These are phyloP conservation scores for Amylostereum areolatum DNA, from an alignment of 1,284 basidiomycete genomes.

Conservation along the genomic window DNA sequence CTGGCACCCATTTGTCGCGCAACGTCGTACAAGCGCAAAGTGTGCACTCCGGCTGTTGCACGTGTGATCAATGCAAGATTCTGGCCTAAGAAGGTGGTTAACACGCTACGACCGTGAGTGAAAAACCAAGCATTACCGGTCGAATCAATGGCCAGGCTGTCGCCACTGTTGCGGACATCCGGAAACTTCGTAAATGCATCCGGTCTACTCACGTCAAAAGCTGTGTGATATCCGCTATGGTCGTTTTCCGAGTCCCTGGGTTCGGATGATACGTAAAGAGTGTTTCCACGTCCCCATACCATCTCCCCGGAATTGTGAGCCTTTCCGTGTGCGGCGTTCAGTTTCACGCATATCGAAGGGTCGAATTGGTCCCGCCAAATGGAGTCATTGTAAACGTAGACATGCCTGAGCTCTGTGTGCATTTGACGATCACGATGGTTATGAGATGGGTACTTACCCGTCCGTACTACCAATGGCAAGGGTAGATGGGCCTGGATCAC, in stretches of 20 bases:
- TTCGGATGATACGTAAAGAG: conserved; percentile 58
- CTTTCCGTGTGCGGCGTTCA: conserved; percentile 10
- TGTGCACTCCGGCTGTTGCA: conserved; percentile 24
- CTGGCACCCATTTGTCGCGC: conserved; percentile 18
- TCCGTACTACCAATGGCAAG: not conserved
- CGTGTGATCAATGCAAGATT: conserved; percentile 31
- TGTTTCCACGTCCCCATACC: conserved; percentile 44
- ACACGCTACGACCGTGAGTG: not conserved
- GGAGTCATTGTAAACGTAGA: conserved; percentile 23
- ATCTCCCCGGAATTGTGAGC: conserved; percentile 39
- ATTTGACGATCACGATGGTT: not conserved
- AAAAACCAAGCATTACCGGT: conserved; percentile 28
- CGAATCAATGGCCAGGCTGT: conserved; percentile 40
- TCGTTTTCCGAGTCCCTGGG: conserved; percentile 23
- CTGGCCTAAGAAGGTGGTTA: conserved; percentile 6
- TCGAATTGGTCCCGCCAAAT: conserved; percentile 23
- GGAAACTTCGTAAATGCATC: conserved; percentile 20
- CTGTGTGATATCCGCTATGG: conserved; percentile 51
- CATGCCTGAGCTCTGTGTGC: not conserved
- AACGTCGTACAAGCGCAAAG: conserved; percentile 52
- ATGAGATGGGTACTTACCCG: conserved; percentile 29
- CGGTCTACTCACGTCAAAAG: conserved; percentile 17
- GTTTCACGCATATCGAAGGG: not conserved
- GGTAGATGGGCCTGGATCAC: not conserved
- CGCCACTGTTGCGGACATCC: conserved; percentile 45